These are phyloP conservation scores for Tremella fuciformis DNA, from an alignment of 768 basidiomycete genomes.

Conservation along the genomic window DNA sequence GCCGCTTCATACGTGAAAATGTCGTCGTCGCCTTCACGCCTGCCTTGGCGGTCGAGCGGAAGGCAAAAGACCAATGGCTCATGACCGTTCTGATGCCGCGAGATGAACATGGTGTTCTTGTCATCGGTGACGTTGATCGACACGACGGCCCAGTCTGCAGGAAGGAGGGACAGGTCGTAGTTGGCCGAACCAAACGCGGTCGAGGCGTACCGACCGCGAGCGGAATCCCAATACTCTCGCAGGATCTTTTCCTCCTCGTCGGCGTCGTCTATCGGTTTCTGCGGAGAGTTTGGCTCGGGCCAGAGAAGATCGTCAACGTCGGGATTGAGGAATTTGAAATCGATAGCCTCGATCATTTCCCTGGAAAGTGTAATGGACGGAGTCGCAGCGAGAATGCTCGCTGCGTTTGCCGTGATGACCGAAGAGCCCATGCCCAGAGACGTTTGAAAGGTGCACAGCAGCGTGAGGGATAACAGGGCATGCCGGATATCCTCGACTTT, in stretches of 20 bases:
- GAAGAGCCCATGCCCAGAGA: slow-evolving; percentile 66
- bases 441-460: slow-evolving; percentile 72
- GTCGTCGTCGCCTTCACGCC: slow-evolving; percentile 70
- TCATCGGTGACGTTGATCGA: slow-evolving; percentile 81
- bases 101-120: slow-evolving; percentile 74
- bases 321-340: slow-evolving; percentile 62
- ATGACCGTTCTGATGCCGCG: slow-evolving; percentile 65
- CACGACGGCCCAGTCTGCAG: slow-evolving; percentile 75
- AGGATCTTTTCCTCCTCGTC: slow-evolving; percentile 3
- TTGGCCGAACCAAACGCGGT: neutral
- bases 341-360: slow-evolving; percentile 80
- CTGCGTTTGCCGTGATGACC: slow-evolving; percentile 60
- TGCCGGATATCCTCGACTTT: slow-evolving; percentile 71
- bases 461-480: slow-evolving; percentile 65
- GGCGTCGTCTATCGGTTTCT: neutral
- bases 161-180: slow-evolving; percentile 60
- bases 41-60: slow-evolving; percentile 70
- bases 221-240: slow-evolving; percentile 6
- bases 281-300: slow-evolving; percentile 55
- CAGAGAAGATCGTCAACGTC: slow-evolving; percentile 68
- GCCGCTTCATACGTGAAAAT: slow-evolving; percentile 71
- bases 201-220: slow-evolving; percentile 1
- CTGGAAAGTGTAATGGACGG: slow-evolving; percentile 74
- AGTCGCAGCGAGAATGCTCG: slow-evolving; percentile 68
- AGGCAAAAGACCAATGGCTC: slow-evolving; percentile 80